Percentiles rank a stretch among this genome's conserved stretches.
Conservation (phyloP, 2,329 filamentous ascomycete species). For the Aureobasidium sp. region DNA sequence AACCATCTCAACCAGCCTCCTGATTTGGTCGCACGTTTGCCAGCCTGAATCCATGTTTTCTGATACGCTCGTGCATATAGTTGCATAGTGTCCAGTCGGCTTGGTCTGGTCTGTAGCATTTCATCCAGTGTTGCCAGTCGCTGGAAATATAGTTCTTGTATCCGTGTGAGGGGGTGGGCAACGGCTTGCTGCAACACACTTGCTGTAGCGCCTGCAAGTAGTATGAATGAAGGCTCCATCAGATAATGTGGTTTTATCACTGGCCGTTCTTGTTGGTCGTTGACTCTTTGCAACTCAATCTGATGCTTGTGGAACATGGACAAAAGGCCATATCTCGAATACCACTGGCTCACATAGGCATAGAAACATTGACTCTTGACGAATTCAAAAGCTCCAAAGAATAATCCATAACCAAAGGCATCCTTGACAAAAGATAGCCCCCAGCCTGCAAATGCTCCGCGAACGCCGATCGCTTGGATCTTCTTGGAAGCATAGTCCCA, state of each 20-base stretch:
- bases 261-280: slow-evolving; percentile 28
- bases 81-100: slow-evolving; percentile 44
- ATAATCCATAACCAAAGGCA: slow-evolving; percentile 60
- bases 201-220: slow-evolving; percentile 61
- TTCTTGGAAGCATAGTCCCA: slow-evolving; percentile 64
- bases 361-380: slow-evolving; percentile 70
- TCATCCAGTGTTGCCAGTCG: slow-evolving; percentile 65
- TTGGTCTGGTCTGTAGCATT: slow-evolving; percentile 27
- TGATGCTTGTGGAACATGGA: slow-evolving; percentile 29
- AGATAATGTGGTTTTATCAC: slow-evolving; percentile 68
- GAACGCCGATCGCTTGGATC: slow-evolving; percentile 62
- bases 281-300: slow-evolving; percentile 24
- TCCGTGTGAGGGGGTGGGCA: slow-evolving; percentile 62
- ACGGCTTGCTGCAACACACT: slow-evolving; percentile 62
- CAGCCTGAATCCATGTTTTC: slow-evolving; percentile 58
- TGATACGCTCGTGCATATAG: slow-evolving; percentile 66
- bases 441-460: slow-evolving; percentile 70
- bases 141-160: slow-evolving; percentile 68
- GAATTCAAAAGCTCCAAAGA: slow-evolving; percentile 71
- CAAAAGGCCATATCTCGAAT: slow-evolving; percentile 41
- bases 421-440: slow-evolving; percentile 63
- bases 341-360: slow-evolving; percentile 63
- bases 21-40: slow-evolving; percentile 51
- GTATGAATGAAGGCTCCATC: slow-evolving; percentile 64
- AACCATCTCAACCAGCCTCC: slow-evolving; percentile 56